Evolutionary conservation across 306 rosid genomes (phyloP), one percentile per base, ranked within the genome.

Genomic region (Castanopsis chinensis): DNA sequence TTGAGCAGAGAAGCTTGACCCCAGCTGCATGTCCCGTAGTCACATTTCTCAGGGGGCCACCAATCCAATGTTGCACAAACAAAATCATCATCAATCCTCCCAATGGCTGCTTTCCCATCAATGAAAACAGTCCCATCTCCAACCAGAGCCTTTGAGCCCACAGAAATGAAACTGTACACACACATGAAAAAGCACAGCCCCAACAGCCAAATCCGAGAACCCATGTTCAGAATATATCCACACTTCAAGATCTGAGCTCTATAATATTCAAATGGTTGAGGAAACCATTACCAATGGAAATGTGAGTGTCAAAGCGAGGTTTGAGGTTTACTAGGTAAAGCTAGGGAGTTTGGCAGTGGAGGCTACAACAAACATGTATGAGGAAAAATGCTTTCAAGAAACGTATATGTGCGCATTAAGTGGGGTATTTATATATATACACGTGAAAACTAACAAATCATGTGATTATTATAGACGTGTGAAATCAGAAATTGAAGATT

Each of bases 1-100:
- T 93, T 95, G 71, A 95, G 94, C 53, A 95, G 85, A 84, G 98
- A 90, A 83, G 98, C 86, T 23, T 19, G 90, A 33, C 90, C 98
- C 99, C 99, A 95, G 73, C 97, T 91, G 60, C 99, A 95, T 45
- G 81, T 87, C 4, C 96, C 97, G 74, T 89, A 93, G 76, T 95
- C 99, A 32, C 99, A 95, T 88, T 95, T 95, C 93, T 91, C 92
- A 75, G 97, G 97, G 58, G 99, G 99, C 99, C 99, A 95, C 99
- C 99, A 95, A 84, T 95, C 99, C 64, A 95, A 25, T 43, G 99
- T 93, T 12, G 99, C 98, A 83, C 99, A 95, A 5, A 93, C 77
- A 76, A 90, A 95, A 88, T 93, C 99, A 17, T 85, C 84, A 81
- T 95, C 98, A 63, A 87, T 91, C 56, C 30, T 87, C 68, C 88